These are phyloP conservation scores for Myriosclerotinia scirpicola DNA, from an alignment of 2,329 filamentous ascomycete species.

Conservation along the genomic window DNA sequence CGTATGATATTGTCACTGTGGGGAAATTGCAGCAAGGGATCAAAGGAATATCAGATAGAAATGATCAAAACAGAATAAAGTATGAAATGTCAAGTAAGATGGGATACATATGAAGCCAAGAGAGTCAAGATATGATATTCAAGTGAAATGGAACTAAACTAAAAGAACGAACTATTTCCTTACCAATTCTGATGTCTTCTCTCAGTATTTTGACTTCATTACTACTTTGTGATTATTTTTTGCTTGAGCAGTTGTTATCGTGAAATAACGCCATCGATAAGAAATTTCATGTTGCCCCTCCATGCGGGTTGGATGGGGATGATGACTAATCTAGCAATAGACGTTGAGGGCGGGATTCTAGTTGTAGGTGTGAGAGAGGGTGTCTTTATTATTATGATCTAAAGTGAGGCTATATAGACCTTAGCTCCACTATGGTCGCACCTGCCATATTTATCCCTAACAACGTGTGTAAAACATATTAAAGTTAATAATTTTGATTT, in stretches of 20 bases:
- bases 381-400: too few relatives aligned
- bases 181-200: neutral
- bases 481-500: too few relatives aligned
- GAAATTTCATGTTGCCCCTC: slow-evolving; percentile 24
- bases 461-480: too few relatives aligned
- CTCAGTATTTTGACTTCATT: slow-evolving; percentile 3
- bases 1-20: neutral
- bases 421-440: too few relatives aligned
- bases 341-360: too few relatives aligned
- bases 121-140: neutral
- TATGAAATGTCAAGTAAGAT: neutral
- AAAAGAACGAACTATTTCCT: slow-evolving; percentile 10
- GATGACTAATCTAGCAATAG: neutral
- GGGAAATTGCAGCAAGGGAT: neutral
- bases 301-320: neutral
- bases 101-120: too few relatives aligned
- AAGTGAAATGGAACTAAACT: neutral
- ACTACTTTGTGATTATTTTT: neutral
- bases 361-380: too few relatives aligned
- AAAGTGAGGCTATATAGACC: too few relatives aligned
- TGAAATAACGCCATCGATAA: slow-evolving; percentile 23
- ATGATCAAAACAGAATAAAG: neutral
- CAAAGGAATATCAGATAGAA: neutral
- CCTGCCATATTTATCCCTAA: too few relatives aligned
- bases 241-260: slow-evolving; percentile 1